A percentile compares a stretch with the other conserved stretches of the same genome.
These are phyloP conservation scores for Fragaria ananassa DNA, from an alignment of 306 rosid genomes.

Conservation along the genomic window DNA sequence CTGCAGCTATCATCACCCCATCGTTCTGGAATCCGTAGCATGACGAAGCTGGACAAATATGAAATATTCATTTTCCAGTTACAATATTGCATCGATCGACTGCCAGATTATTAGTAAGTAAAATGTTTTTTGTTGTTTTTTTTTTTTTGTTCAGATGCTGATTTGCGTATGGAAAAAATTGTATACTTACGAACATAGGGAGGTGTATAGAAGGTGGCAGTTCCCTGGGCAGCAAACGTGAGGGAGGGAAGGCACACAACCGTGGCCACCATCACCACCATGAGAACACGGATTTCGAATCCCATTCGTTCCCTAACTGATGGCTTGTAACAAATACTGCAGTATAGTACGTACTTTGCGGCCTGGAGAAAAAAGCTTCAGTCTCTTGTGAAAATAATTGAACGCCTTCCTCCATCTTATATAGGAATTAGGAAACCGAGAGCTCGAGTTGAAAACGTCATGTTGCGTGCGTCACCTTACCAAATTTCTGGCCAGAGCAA, in stretches of 20 bases:
- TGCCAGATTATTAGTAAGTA: too few species aligned
- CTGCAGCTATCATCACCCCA: conserved; percentile 14
- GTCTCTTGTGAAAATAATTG: not conserved
- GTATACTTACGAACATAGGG: conserved; percentile 24
- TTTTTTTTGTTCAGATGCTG: too few species aligned
- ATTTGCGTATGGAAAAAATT: too few species aligned
- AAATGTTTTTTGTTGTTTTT: too few species aligned
- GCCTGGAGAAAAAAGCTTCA: not conserved
- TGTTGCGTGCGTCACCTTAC: not conserved
- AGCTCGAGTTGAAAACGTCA: not conserved
- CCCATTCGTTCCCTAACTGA: not conserved
- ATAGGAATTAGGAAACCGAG: not conserved
- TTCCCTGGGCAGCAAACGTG: conserved; percentile 13
- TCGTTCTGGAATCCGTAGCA: not conserved
- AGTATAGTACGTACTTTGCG: too few species aligned
- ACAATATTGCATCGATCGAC: too few species aligned
- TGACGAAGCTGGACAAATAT: not conserved
- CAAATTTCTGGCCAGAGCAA: too few species aligned
- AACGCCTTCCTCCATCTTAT: not conserved
- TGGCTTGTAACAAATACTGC: too few species aligned
- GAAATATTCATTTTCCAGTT: too few species aligned
- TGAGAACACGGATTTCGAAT: not conserved
- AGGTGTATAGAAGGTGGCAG: conserved; percentile 16
- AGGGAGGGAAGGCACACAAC: not conserved
- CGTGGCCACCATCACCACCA: not conserved